A percentile compares a stretch with the other conserved stretches of the same genome.
Evolutionary conservation across 805 yeast species (phyloP).

Genomic region (Candida orba): DNA sequence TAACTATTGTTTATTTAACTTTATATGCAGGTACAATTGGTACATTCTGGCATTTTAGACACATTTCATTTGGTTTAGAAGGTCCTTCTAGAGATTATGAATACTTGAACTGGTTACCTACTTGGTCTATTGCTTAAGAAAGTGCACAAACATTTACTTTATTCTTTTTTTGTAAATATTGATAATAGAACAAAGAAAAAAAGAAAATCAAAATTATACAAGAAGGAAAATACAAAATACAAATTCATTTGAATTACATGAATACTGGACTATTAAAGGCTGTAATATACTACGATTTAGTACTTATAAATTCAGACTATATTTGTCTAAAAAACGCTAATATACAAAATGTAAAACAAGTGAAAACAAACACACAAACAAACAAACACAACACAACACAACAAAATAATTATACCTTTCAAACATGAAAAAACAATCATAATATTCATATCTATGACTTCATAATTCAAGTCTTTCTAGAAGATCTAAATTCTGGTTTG

Average conservation of each 20-base stretch:
- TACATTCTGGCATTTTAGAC: constrained; percentile 54
- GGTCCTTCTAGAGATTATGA: constrained; percentile 35
- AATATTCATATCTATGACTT: neutral
- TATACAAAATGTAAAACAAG: neutral
- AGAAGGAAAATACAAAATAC: too few relatives aligned
- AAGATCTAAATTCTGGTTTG: constrained; percentile 22
- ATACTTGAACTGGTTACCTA: constrained; percentile 41
- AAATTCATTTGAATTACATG: too few relatives aligned
- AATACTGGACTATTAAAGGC: too few relatives aligned
- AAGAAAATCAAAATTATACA: neutral
- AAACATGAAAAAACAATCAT: neutral
- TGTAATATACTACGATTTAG: too few relatives aligned
- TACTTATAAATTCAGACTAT: too few relatives aligned
- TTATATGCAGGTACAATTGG: constrained; percentile 39
- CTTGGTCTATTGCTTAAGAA: constrained; percentile 37
- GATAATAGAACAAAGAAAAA: neutral
- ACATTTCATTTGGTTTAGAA: constrained; percentile 61
- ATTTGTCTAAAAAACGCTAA: neutral
- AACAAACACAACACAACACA: neutral
- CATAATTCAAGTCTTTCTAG: constrained; percentile 23
- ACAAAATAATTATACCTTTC: neutral
- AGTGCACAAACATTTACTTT: too few relatives aligned
- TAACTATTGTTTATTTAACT: constrained; percentile 29
- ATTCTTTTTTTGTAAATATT: too few relatives aligned
- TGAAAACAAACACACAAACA: neutral